Evolutionary conservation across 2,329 filamentous ascomycete species (phyloP), one percentile per base, ranked within the genome.

Genomic region (Colletotrichum sp.): DNA sequence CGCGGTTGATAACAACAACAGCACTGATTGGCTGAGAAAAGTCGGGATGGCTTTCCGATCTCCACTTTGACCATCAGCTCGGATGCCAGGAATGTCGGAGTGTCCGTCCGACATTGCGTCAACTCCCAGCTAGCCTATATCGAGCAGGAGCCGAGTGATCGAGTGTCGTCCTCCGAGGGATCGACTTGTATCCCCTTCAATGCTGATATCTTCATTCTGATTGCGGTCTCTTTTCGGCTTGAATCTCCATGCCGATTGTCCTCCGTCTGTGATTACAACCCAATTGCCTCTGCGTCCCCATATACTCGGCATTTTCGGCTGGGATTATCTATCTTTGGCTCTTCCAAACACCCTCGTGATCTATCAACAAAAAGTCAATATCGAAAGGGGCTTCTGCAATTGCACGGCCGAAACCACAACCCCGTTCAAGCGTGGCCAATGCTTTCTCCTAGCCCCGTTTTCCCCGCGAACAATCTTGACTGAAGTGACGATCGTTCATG

Each of bases 1-100:
- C 22, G 59, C 16, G 92, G 92, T 62, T 59, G 73, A 70, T 75
- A 75, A 69, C 52, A 59, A 26, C 6, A 26, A 28, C n/a, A 7
- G 13, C 15, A 16, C n/a, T 65, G 59, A 73, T 73, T 75, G 73
- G 73, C 9, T 12, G 1, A 9, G 5, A 3, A 52, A 8, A 5
- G 18, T 73, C 73, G 73, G 73, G 34, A 73, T 18, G 13, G 1
- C 3, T 1, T 8, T 60, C 73, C 73, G 73, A 62, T 8, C 8
- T 22, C 70, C 69, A 65, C 73, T 16, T 26, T 30, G 44, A 28
- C 18, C 24, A 32, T 15, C 26, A 57, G 34, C 22, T 66, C 34
- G 36, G 36, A 30, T 30, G 34, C 5, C 12, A 36, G 28, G 48
- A 69, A 73, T 75, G 70, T 75, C 73, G 73, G 73, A 65, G 9